A percentile compares a stretch with the other conserved stretches of the same genome.
These are phyloP conservation scores for Colletotrichum lentis DNA, from an alignment of 2,329 filamentous ascomycete species.

Conservation along the genomic window DNA sequence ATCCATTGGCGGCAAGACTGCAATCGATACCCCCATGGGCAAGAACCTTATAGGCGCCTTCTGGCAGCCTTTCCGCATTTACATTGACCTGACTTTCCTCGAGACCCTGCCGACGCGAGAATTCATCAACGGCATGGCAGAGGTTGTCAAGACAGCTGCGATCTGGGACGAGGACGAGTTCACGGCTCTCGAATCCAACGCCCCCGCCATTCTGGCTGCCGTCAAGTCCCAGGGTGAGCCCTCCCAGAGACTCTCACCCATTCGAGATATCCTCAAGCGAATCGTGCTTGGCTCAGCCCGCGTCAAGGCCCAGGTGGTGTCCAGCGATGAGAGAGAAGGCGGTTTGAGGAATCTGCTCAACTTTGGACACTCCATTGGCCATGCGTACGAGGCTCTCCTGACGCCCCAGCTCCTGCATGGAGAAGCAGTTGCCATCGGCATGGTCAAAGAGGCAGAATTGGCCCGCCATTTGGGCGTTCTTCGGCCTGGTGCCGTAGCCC, in stretches of 20 bases:
- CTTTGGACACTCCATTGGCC: conserved; percentile 97
- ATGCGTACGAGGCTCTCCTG: conserved; percentile 93
- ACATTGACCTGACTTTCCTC: conserved; percentile 91
- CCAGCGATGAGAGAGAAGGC: conserved; percentile 91
- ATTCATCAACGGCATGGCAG: conserved; percentile 98
- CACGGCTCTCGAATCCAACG: conserved; percentile 81
- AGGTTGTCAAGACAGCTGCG: conserved; percentile 96
- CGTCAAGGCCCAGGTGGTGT: conserved; percentile 94
- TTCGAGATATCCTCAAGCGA: conserved; percentile 74
- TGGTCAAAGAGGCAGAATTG: conserved; percentile 97
- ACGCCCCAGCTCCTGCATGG: conserved; percentile 96
- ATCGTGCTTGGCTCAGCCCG: conserved; percentile 90
- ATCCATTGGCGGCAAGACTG: conserved; percentile 97
- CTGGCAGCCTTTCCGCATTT: conserved; percentile 94
- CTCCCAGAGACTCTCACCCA: conserved; percentile 69
- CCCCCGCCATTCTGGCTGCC: conserved; percentile 76
- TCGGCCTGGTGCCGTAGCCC: conserved; percentile 84
- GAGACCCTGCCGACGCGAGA: conserved; percentile 90
- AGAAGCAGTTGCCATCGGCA: conserved; percentile 94
- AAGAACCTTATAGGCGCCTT: conserved; percentile 97
- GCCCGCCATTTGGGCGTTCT: conserved; percentile 88
- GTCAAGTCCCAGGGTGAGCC: conserved; percentile 63
- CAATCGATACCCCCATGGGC: conserved; percentile 93
- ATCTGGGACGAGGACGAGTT: conserved; percentile 95
- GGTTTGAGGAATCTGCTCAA: conserved; percentile 94